Base-by-base conservation (phyloP, 768 basidiomycete genomes). In the Leccinum variicolor region DNA sequence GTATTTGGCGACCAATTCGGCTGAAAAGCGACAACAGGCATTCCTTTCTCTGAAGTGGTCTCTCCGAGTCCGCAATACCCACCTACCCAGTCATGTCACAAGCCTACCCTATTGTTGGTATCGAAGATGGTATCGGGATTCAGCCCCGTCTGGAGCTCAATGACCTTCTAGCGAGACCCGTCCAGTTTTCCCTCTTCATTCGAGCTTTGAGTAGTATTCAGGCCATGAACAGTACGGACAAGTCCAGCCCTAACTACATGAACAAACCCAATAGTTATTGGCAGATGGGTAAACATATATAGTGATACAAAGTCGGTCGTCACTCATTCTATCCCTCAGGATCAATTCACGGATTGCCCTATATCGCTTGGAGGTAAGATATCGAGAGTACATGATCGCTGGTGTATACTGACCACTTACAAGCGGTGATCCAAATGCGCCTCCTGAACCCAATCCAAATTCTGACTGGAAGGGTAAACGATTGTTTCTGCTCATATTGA, bases 231-330 rank as follows among this genome's bases (percentile, higher is more conserved):
- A 54, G 36, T 33, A 15, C 31, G 4, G 3, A 43, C 4, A 19
- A 56, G 1, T 14, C 52, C 4, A 54, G 54, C 39, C 49, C 62
- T 19, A 25, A 56, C 23, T 64, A 48, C 29, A 15, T 56, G 3
- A 49, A 65, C 6, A 65, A 63, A 0, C 64, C 64, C 14, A 66
- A 65, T 49, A 59, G 64, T 19, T 65, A 57, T 57, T 66, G 61
- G 64, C 64, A 66, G 33, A 59, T 65, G 0, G 61, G 64, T 66
- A 13, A 26, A 8, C 8, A 28, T 28, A 9, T 10, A 31, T 39
- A 2, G 17, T 26, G 10, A 26, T 2, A 8, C 10, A 6, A 21
- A 10, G 28, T n/a, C 10, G 14, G 13, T 41, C 15, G 11, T 1
- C 0, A 2, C 49, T 59, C n/a, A 62, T 6, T 6, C 8, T 6